phyloP scores from a whole-genome alignment of 305 asterid species.

The Lippia alba region DNA sequence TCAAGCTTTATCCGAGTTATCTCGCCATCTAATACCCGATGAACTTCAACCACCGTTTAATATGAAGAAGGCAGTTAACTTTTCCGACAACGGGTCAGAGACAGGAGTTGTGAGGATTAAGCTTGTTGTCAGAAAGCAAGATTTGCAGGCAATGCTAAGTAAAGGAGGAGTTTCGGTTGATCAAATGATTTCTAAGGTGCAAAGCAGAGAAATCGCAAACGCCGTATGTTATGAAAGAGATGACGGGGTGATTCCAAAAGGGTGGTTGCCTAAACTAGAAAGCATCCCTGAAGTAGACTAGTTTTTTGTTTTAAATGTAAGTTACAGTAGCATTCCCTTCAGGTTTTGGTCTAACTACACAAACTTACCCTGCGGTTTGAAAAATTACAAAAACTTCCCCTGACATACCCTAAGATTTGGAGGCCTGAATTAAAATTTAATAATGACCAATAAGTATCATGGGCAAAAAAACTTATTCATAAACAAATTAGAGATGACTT shows the following conservation, averaged over 20 bases:
- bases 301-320: neutral
- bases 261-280: constrained; percentile 41
- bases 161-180: constrained; percentile 49
- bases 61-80: constrained; percentile 43
- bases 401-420: no score
- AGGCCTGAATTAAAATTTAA: no score
- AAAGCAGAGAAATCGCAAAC: constrained; percentile 25
- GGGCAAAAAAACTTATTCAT: no score
- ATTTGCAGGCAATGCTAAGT: constrained; percentile 54
- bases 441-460: no score
- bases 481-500: no score
- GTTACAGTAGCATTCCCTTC: no score
- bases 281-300: constrained; percentile 47
- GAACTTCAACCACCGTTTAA: constrained; percentile 40
- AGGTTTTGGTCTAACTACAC: no score
- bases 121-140: constrained; percentile 71
- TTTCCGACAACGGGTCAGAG: constrained; percentile 43
- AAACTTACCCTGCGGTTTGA: no score
- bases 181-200: constrained; percentile 32
- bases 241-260: constrained; percentile 14
- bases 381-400: no score
- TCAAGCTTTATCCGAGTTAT: constrained; percentile 52
- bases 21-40: constrained; percentile 55
- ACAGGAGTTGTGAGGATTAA: constrained; percentile 59
- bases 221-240: constrained; percentile 10